A percentile compares a stretch with the other conserved stretches of the same genome.
Conservation (phyloP, 805 yeast species). For the Ogataea ramenticola region DNA sequence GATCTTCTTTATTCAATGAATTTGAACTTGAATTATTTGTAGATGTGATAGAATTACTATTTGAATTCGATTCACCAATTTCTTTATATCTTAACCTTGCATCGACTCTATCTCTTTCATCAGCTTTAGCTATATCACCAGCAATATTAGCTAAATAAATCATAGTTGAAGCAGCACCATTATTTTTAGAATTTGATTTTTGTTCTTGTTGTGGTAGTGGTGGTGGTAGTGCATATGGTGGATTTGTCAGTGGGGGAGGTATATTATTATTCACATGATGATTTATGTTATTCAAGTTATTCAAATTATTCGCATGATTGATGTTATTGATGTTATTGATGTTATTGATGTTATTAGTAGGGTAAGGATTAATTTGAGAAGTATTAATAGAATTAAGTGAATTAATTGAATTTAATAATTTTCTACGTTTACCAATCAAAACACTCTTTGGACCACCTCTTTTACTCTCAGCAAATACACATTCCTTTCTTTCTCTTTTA, state of each 20-base stretch:
- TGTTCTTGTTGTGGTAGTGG: not conserved
- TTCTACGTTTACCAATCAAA: conserved; percentile 22
- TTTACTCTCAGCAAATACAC: conserved; percentile 52
- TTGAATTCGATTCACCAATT: conserved; percentile 27
- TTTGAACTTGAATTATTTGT: not conserved
- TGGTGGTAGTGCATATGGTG: not conserved
- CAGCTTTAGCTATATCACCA: conserved; percentile 65
- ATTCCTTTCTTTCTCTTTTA: conserved; percentile 71
- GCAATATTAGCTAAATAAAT: conserved; percentile 74
- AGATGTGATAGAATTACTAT: not conserved
- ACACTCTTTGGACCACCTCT: conserved; percentile 43
- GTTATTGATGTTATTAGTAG: not conserved
- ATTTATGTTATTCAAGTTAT: no score
- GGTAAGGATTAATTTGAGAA: no score
- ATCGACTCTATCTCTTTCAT: conserved; percentile 53
- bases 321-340: not conserved
- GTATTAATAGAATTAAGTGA: not conserved
- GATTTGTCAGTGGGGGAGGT: not conserved
- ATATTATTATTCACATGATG: no score
- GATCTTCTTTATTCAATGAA: not conserved
- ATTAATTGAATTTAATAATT: not conserved
- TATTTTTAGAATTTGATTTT: conserved; percentile 15
- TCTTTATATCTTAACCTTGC: conserved; percentile 42
- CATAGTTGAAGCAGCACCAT: conserved; percentile 42
- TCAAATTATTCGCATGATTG: no score